Conservation (phyloP, 2,329 filamentous ascomycete species). For the Monosporascus ibericus region DNA sequence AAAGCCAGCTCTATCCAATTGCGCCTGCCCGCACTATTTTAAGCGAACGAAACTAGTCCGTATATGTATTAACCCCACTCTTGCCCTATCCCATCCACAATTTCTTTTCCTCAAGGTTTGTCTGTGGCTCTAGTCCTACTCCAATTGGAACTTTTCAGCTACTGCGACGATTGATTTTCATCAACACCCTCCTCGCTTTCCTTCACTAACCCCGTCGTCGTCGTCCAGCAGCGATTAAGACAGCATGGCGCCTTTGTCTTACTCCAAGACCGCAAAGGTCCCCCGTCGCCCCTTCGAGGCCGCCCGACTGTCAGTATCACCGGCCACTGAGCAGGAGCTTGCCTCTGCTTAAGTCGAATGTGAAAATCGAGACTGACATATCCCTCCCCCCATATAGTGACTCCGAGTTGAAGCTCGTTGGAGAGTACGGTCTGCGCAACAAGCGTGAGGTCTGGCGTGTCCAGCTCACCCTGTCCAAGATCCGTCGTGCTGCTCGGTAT, state of each 20-base stretch:
- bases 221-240: constrained; percentile 28
- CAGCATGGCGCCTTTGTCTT: constrained; percentile 57
- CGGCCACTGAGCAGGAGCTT: constrained; percentile 98
- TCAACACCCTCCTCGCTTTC: constrained; percentile 14
- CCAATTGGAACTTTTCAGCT: constrained; percentile 9
- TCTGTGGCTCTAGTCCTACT: not conserved
- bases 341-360: constrained; percentile 93
- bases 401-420: constrained; percentile 98
- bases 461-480: constrained; percentile 99
- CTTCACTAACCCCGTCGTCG: constrained; percentile 12
- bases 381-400: constrained; percentile 60
- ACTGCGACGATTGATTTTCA: constrained; percentile 8
- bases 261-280: constrained; percentile 99
- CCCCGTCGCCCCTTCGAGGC: constrained; percentile 98
- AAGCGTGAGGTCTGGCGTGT: constrained; percentile 99
- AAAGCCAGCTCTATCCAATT: not conserved
- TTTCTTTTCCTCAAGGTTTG: constrained; percentile 2
- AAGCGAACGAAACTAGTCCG: constrained; percentile 16
- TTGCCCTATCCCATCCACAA: constrained; percentile 27
- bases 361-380: constrained; percentile 62
- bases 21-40: constrained; percentile 9
- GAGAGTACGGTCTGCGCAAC: constrained; percentile 99
- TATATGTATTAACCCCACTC: constrained; percentile 9
- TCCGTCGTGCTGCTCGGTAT: constrained; percentile 99
- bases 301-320: constrained; percentile 97